Base-by-base conservation (phyloP, 2,329 filamentous ascomycete genomes). In the Ilyonectria robusta region DNA sequence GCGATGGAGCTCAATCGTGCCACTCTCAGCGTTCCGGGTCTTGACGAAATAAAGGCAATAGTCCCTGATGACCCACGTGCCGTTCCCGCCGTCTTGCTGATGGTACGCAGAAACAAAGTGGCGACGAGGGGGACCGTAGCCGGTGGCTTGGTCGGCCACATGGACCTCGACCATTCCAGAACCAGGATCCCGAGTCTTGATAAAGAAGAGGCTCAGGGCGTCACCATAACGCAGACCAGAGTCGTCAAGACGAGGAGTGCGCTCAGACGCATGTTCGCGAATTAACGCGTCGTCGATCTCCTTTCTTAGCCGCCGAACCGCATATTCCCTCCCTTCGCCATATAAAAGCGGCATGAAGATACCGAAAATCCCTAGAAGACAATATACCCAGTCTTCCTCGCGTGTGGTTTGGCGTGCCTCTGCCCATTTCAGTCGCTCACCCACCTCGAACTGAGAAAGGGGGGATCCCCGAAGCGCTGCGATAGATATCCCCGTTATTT, bases 381-480 rank as follows among this genome's bases (percentile, higher is more conserved):
- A 56, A 42, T 56, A 56, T 26, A 33, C 53, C 33, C 6, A 10
- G 33, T 56, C 53, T 19, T 56, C 53, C 10, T 40, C 53, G 31
- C 10, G 31, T 40, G 11, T 42, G n/a, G 53, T 56, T 19, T 42
- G 17, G 19, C 53, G 53, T 19, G 13, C 42, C 19, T 42, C 33
- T 35, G 33, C 31, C 53, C 53, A 56, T 40, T 5, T 21, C 8
- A 56, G 2, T 7, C 53, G 53, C 33, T 56, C 53, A 2, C 19
- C 53, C n/a, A 56, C 37, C 13, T 26, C 19, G 31, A 56, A 56
- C 33, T 11, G 33, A 35, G 33, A 11, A 35, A 56, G 53, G 19
- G 33, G 8, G 19, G 6, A 21, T 23, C 33, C 53, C 8, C 21
- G 53, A 56, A 56, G 53, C 4, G 33, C 33, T 40, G 11, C 6